Evolutionary conservation across 345 rosid species (phyloP).

Genomic region (Gossypium thurberi): DNA sequence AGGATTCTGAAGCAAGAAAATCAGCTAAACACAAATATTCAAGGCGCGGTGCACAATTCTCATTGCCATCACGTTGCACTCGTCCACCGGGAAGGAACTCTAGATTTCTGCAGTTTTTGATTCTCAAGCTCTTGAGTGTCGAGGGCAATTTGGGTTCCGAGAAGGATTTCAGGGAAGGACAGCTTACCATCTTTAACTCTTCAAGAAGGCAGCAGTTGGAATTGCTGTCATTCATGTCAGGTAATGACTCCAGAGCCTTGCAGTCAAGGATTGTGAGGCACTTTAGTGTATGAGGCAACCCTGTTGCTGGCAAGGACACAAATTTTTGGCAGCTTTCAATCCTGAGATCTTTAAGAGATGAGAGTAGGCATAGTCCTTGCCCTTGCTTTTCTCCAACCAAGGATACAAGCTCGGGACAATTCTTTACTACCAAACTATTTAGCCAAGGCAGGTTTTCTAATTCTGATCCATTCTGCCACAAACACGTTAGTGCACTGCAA

Average conservation of each 20-base stretch:
- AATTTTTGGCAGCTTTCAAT: constrained; percentile 8
- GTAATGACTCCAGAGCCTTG: neutral
- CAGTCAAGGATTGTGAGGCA: neutral
- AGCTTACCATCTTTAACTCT: constrained; percentile 13
- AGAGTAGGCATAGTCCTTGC: neutral
- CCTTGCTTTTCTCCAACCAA: neutral
- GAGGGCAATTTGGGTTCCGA: neutral
- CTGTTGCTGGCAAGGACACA: neutral
- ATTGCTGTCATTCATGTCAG: neutral
- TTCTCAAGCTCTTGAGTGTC: neutral
- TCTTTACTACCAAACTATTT: neutral
- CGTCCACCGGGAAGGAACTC: neutral
- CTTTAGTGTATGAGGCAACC: neutral
- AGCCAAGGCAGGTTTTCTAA: neutral
- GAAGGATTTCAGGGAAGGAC: constrained; percentile 17
- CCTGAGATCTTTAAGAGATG: neutral
- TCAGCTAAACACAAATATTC: neutral
- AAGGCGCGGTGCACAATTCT: neutral
- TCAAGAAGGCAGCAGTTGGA: neutral
- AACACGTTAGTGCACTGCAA: constrained; percentile 1
- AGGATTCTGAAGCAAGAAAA: constrained; percentile 6
- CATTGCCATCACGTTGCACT: neutral
- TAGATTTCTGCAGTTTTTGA: neutral
- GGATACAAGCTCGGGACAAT: constrained; percentile 7
- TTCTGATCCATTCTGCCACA: constrained; percentile 2